Percentiles rank a stretch among this genome's conserved stretches.
Evolutionary conservation across 2,329 filamentous ascomycete species (phyloP).

Genomic region (Cordyceps cateniannulata): DNA sequence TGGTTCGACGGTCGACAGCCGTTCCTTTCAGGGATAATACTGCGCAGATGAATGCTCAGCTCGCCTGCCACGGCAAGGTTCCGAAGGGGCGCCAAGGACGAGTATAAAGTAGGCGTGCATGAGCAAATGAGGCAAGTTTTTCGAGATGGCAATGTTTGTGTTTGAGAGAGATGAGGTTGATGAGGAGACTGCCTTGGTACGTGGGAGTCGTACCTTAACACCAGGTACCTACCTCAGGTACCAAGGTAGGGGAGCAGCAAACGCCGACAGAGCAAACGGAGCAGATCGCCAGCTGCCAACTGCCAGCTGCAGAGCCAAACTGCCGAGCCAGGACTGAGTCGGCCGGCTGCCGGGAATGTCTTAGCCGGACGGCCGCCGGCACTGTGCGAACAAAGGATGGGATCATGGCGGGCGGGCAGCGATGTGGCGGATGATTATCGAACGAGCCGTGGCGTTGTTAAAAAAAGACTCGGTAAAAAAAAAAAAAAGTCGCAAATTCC

Average conservation of each 20-base stretch:
- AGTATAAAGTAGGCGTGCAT: background rate
- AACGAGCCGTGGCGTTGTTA: background rate
- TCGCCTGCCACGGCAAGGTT: conserved; percentile 9
- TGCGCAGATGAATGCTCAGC: conserved; percentile 7
- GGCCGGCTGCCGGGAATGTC: conserved; percentile 1
- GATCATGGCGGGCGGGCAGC: background rate
- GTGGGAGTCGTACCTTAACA: too few species aligned
- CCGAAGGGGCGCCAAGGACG: conserved; percentile 4
- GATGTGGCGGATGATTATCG: background rate
- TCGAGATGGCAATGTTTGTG: background rate
- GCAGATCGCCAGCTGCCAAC: background rate
- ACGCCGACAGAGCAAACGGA: background rate
- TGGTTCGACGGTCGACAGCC: background rate
- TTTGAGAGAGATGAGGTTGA: background rate
- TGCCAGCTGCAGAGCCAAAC: background rate
- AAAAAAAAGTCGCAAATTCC: background rate
- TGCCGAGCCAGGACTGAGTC: background rate
- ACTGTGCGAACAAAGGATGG: background rate
- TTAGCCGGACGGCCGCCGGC: background rate
- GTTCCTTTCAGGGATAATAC: conserved; percentile 5
- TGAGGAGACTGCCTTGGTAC: background rate
- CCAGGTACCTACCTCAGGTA: too few species aligned
- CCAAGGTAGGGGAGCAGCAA: too few species aligned
- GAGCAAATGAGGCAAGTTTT: background rate
- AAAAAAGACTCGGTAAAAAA: background rate